These are phyloP conservation scores for Gnomoniopsis smithogilvyi DNA, from an alignment of 2,329 filamentous ascomycete species.

Conservation along the genomic window DNA sequence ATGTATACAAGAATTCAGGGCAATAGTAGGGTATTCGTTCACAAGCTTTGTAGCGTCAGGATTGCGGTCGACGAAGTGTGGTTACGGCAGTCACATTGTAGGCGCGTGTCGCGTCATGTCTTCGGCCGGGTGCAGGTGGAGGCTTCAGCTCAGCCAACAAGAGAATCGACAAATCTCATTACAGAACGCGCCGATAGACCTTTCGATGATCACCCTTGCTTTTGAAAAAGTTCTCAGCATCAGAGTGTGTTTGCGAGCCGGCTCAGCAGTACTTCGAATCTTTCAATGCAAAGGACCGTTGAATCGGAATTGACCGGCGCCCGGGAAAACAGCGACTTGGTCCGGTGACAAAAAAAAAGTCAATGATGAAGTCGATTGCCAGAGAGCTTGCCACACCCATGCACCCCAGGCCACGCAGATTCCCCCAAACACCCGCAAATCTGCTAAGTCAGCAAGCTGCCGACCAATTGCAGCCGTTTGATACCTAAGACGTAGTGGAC, in stretches of 20 bases:
- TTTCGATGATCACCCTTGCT: too few relatives aligned
- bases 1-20: background rate
- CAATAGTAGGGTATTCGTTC: background rate
- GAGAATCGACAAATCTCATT: background rate
- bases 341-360: background rate
- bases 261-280: too few relatives aligned
- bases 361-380: background rate
- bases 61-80: background rate
- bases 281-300: background rate
- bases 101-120: background rate
- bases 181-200: background rate
- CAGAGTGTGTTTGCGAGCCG: too few relatives aligned
- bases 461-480: constrained; percentile 18
- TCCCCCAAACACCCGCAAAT: background rate
- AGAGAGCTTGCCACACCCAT: background rate
- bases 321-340: background rate
- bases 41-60: background rate
- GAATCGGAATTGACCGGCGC: background rate
- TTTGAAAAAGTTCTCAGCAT: too few relatives aligned
- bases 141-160: background rate
- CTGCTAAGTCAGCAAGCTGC: background rate
- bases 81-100: background rate
- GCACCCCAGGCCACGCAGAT: background rate
- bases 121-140: background rate
- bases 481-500: constrained; percentile 17